Base-by-base conservation (phyloP, 371 early-diverging fungal species). In the Sporodiniella umbellata region DNA sequence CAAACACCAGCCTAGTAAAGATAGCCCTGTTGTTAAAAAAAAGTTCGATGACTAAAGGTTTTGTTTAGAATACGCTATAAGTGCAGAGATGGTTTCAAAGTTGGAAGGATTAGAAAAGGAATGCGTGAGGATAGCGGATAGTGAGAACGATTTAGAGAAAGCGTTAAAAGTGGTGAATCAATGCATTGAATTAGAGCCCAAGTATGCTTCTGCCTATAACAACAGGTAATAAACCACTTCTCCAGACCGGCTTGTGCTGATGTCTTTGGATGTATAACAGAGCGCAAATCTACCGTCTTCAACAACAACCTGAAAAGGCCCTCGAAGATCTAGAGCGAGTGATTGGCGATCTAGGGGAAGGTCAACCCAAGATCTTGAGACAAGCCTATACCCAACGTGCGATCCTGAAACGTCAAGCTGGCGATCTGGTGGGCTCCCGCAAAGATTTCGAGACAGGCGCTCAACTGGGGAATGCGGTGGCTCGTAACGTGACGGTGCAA, bases 331-430 rank as follows among this genome's bases (percentile, higher is more conserved):
- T 93, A 47, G 73, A 88, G 42, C 55, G 47, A 39, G 93, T 93
- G 1, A 89, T 95, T 33, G 53, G 75, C 35, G 59, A 64, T 25
- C 12, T 55, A 18, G 66, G 78, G 17, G 86, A 63, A 22, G 83
- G 80, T 25, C 81, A 88, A 43, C 59, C 78, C n/a, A 75, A 62
- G 17, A 74, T 87, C n/a, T 66, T 90, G 12, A 79, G 81, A 42
- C 91, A 87, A 77, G 94, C 95, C 4, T 90, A 88, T 64, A 93
- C 94, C 4, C 95, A 94, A 56, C 73, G 93, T 44, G 95, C 83
- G 4, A 79, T 93, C 5, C 62, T 93, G 18, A 67, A 80, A 33
- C 83, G 83, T 18, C 64, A 66, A 6, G 56, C 62, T 17, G 94
- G 91, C 0, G 85, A 91, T 50, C 56, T 72, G 26, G 66, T 65